phyloP scores from a whole-genome alignment of 2,329 filamentous ascomycete genomes.

The Colletotrichum filicis region DNA sequence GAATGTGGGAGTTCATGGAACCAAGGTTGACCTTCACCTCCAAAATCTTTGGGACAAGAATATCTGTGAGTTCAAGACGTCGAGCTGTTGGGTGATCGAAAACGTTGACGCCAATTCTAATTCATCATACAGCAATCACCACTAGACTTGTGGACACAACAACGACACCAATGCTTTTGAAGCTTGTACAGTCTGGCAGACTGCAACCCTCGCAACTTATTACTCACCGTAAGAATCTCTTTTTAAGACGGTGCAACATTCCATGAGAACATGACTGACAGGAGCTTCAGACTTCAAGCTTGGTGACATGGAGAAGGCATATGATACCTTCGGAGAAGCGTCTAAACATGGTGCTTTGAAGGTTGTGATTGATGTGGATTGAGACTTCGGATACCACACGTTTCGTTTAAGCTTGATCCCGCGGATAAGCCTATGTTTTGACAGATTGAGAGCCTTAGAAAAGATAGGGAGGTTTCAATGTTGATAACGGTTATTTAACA shows the following conservation, averaged over 20 bases:
- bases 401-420: neutral
- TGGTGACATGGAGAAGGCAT: conserved; percentile 54
- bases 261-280: neutral
- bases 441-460: too few relatives aligned
- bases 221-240: conserved; percentile 53
- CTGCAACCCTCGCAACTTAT: conserved; percentile 55
- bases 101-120: neutral
- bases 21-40: conserved; percentile 61
- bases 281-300: conserved; percentile 50
- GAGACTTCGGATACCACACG: neutral
- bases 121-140: conserved; percentile 49
- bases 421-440: too few relatives aligned
- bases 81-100: neutral
- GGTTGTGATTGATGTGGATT: conserved; percentile 50
- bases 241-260: accelerated
- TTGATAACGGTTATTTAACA: too few relatives aligned
- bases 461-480: too few relatives aligned
- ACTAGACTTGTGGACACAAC: conserved; percentile 59
- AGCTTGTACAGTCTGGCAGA: conserved; percentile 53
- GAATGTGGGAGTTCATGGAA: conserved; percentile 69
- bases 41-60: conserved; percentile 66
- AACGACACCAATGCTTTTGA: conserved; percentile 60
- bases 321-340: conserved; percentile 54
- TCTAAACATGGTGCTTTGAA: conserved; percentile 56
- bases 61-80: conserved; percentile 51